Conservation (phyloP, 148 eudicot species). For the Rhododendron molle region DNA sequence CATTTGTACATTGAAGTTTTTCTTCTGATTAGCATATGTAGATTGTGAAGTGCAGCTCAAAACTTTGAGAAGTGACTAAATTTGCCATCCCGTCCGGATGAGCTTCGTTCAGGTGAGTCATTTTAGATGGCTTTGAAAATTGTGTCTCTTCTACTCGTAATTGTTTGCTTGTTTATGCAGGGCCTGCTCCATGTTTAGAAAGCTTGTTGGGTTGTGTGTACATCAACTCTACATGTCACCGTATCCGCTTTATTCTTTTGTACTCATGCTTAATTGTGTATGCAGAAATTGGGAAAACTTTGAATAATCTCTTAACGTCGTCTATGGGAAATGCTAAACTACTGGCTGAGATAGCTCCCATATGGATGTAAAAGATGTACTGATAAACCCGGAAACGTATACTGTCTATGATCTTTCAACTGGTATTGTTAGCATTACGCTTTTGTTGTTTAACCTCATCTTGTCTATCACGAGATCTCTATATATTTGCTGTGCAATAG, state of each 20-base stretch:
- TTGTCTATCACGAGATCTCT: background rate
- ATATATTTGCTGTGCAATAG: background rate
- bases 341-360: background rate
- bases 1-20: background rate
- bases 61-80: background rate
- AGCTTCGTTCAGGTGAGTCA: background rate
- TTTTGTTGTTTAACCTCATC: background rate
- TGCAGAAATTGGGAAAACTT: no score
- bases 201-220: background rate
- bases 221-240: background rate
- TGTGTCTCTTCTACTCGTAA: background rate
- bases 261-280: background rate
- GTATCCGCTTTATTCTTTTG: background rate
- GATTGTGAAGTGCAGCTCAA: background rate
- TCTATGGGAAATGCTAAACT: background rate
- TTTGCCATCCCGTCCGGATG: background rate
- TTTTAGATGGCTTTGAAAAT: background rate
- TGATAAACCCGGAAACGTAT: background rate
- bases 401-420: background rate
- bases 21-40: background rate
- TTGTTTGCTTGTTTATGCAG: background rate
- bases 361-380: background rate
- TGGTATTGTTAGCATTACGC: background rate
- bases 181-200: background rate
- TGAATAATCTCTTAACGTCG: background rate